Percentiles rank a stretch among this genome's conserved stretches.
Evolutionary conservation across 306 rosid genomes (phyloP).

Genomic region (apple (Malus domestica)): ASM211411v1 NC_041792.1:21849907-21850406

Average conservation of each 20-base stretch:
- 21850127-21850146: not conserved
- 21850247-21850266: slow-evolving; percentile 15
- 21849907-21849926: too few species aligned
- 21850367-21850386: not conserved
- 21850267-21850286: slow-evolving; percentile 1
- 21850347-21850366: slow-evolving; percentile 15
- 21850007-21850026: not conserved
- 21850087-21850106: not conserved
- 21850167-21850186: slow-evolving; percentile 19
- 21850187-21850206: not conserved
- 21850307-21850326: slow-evolving; percentile 72
- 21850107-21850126: not conserved
- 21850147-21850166: slow-evolving; percentile 22
- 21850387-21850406: not conserved
- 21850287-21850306: slow-evolving; percentile 41
- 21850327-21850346: slow-evolving; percentile 49
- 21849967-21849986: not conserved
- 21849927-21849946: too few species aligned
- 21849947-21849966: not conserved
- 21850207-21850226: not conserved
- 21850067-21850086: not conserved
- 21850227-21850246: not conserved
- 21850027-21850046: not conserved
- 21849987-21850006: not conserved
- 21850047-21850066: not conserved